Conservation (phyloP, 768 basidiomycete genomes). For the Leccinum boreale region DNA sequence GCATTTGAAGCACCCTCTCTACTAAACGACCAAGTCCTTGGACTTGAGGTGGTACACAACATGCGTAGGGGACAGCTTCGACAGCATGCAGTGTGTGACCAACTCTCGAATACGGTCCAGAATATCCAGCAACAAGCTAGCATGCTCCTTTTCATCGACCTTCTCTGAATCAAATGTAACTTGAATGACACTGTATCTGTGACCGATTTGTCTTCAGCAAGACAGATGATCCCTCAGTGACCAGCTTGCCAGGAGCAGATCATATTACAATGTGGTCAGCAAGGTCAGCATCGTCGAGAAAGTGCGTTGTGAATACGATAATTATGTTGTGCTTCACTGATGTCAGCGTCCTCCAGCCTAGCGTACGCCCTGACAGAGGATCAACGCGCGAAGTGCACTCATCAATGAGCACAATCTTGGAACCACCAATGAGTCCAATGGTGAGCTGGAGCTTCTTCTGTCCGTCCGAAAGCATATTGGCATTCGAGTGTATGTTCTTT, state of each 20-base stretch:
- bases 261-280: constrained; percentile 76
- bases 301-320: constrained; percentile 79
- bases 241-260: constrained; percentile 71
- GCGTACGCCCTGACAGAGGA: constrained; percentile 70
- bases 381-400: constrained; percentile 82
- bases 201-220: constrained; percentile 64
- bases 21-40: constrained; percentile 54
- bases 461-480: constrained; percentile 68
- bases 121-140: constrained; percentile 26
- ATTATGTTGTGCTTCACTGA: constrained; percentile 62
- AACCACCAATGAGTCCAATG: constrained; percentile 73
- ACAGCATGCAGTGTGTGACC: constrained; percentile 43
- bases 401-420: constrained; percentile 62
- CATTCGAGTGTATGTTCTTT: constrained; percentile 64
- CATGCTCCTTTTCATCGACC: constrained; percentile 24
- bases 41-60: constrained; percentile 57
- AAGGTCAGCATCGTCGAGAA: constrained; percentile 78
- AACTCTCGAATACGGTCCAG: constrained; percentile 41
- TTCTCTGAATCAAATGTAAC: constrained; percentile 44
- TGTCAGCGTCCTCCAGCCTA: constrained; percentile 76
- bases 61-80: constrained; percentile 42
- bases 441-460: constrained; percentile 87
- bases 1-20: constrained; percentile 49
- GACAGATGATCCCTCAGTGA: constrained; percentile 73
- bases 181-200: constrained; percentile 67